Percentiles rank a stretch among this genome's conserved stretches.
Conservation (phyloP, 148 eudicot genomes). For the Agrostemma githago region DNA sequence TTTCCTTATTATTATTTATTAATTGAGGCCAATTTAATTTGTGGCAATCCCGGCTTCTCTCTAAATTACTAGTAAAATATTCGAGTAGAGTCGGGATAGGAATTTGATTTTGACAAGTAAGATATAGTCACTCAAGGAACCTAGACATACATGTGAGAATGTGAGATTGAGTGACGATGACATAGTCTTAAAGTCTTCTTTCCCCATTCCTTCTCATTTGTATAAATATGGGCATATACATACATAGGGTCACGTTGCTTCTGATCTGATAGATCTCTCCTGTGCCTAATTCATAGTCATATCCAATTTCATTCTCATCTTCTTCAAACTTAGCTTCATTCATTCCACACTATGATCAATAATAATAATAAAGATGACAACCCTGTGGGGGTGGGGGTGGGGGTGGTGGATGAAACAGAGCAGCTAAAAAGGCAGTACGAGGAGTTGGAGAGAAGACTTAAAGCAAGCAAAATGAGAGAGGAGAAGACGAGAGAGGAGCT, state of each 20-base stretch:
- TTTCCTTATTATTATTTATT: too few species aligned
- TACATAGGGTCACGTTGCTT: not conserved
- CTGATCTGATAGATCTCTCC: too few species aligned
- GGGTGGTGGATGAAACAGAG: conserved; percentile 9
- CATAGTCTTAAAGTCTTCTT: too few species aligned
- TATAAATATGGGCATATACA: not conserved
- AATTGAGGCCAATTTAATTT: not conserved
- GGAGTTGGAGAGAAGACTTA: conserved; percentile 56
- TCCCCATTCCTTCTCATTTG: not conserved
- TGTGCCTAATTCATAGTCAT: not conserved
- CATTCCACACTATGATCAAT: not conserved
- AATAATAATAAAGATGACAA: not conserved
- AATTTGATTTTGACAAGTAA: not conserved
- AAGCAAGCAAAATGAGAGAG: conserved; percentile 47
- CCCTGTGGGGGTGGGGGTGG: not conserved
- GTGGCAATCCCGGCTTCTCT: not conserved
- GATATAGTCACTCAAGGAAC: not conserved
- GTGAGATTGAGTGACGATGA: too few species aligned
- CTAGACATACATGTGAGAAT: not conserved
- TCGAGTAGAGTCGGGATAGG: too few species aligned
- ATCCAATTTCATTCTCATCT: not conserved
- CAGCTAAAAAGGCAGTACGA: conserved; percentile 40
- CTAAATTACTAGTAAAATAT: too few species aligned
- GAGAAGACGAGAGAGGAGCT: conserved; percentile 53
- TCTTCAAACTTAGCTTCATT: not conserved